These are phyloP conservation scores for Ceratocystis lukuohia DNA, from an alignment of 2,329 filamentous ascomycete genomes.

Conservation along the genomic window DNA sequence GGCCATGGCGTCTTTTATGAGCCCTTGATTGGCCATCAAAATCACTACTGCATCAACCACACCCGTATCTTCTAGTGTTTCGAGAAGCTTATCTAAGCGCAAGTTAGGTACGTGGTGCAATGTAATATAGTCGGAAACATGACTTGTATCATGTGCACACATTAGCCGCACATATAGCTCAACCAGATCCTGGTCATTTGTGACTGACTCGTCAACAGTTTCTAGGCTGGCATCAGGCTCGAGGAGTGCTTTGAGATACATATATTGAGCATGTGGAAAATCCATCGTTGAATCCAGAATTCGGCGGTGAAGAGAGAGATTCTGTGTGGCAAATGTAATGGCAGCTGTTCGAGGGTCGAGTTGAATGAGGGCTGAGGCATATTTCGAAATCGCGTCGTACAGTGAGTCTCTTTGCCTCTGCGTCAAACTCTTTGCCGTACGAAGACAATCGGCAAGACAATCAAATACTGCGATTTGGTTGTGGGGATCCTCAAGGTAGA, in stretches of 20 bases:
- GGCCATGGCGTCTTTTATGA: constrained; percentile 69
- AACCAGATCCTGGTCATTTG: constrained; percentile 47
- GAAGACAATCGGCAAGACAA: constrained; percentile 63
- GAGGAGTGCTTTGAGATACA: constrained; percentile 63
- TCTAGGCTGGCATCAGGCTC: constrained; percentile 36
- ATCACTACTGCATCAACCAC: constrained; percentile 88
- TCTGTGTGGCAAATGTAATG: constrained; percentile 47
- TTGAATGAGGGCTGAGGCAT: constrained; percentile 52
- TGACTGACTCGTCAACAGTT: constrained; percentile 21
- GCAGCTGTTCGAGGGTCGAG: constrained; percentile 56
- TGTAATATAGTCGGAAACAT: constrained; percentile 76
- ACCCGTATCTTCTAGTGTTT: constrained; percentile 76
- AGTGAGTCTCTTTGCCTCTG: constrained; percentile 63
- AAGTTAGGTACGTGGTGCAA: constrained; percentile 64
- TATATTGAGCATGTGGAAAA: constrained; percentile 52
- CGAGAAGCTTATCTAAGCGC: constrained; percentile 64
- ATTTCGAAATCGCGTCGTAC: constrained; percentile 48
- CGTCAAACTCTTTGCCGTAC: constrained; percentile 43
- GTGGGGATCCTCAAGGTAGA: constrained; percentile 73
- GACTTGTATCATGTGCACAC: constrained; percentile 68
- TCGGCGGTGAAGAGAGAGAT: constrained; percentile 50
- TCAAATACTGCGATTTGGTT: constrained; percentile 64
- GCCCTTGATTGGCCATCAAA: constrained; percentile 77
- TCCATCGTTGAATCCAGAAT: constrained; percentile 45
- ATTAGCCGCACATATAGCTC: constrained; percentile 84